phyloP scores from a whole-genome alignment of 805 yeast species.

The Naumovozyma castellii region DNA sequence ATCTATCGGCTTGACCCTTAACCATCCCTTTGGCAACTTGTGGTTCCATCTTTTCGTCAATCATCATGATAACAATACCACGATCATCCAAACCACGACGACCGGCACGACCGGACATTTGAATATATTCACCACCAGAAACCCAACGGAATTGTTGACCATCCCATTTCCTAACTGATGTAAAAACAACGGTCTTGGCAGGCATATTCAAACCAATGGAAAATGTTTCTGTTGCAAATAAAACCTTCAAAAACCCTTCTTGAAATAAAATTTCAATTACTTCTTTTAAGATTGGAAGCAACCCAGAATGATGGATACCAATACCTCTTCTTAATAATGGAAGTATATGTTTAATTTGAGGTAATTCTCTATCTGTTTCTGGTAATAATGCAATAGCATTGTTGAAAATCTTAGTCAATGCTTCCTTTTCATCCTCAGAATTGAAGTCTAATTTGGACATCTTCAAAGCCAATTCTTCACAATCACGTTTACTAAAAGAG shows the following conservation, averaged over 20 bases:
- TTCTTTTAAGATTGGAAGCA: conserved; percentile 86
- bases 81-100: conserved; percentile 99
- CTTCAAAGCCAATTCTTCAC: conserved; percentile 87
- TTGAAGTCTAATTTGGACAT: conserved; percentile 95
- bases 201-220: conserved; percentile 99
- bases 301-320: conserved; percentile 97
- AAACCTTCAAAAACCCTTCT: conserved; percentile 87
- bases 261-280: conserved; percentile 94
- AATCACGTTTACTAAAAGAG: conserved; percentile 94
- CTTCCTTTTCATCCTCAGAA: conserved; percentile 86
- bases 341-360: conserved; percentile 85
- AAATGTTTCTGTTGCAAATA: conserved; percentile 96
- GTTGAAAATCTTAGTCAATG: conserved; percentile 77
- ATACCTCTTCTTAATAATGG: conserved; percentile 90
- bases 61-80: conserved; percentile 98
- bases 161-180: conserved; percentile 97
- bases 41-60: conserved; percentile 98
- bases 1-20: conserved; percentile 94
- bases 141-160: conserved; percentile 98
- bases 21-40: conserved; percentile 99
- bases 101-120: conserved; percentile 99
- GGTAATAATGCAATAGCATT: conserved; percentile 85
- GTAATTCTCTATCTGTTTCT: conserved; percentile 82
- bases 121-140: conserved; percentile 98
- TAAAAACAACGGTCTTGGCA: conserved; percentile 96